Conservation (phyloP, 2,329 filamentous ascomycete species). For the Calonectria pteridis region DNA sequence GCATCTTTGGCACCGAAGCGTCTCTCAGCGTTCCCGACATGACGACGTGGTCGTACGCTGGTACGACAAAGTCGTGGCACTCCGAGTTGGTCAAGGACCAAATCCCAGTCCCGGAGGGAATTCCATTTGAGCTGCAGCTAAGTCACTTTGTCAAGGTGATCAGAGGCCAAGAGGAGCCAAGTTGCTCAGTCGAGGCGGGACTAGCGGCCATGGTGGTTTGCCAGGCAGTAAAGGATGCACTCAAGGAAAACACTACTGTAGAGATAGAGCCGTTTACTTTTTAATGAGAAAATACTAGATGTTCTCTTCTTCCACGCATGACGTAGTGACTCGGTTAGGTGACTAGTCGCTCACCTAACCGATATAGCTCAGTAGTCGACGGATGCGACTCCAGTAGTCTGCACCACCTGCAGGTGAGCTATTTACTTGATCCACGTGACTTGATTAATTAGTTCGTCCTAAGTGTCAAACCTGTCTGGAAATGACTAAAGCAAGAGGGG, state of each 20-base stretch:
- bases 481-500: background rate
- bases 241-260: slow-evolving; percentile 49
- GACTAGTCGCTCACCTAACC: background rate
- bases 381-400: background rate
- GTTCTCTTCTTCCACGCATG: background rate
- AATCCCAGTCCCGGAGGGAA: slow-evolving; percentile 30
- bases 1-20: slow-evolving; percentile 66
- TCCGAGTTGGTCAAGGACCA: slow-evolving; percentile 49
- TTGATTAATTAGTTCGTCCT: background rate
- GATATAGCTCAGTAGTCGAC: background rate
- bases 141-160: slow-evolving; percentile 64
- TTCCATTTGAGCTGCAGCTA: slow-evolving; percentile 66
- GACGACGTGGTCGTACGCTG: slow-evolving; percentile 60
- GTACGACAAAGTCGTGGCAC: slow-evolving; percentile 56
- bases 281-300: background rate
- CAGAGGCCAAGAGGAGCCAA: slow-evolving; percentile 54
- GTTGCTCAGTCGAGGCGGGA: slow-evolving; percentile 62
- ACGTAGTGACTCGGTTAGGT: background rate
- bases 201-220: slow-evolving; percentile 65
- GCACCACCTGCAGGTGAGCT: background rate
- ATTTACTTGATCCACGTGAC: background rate
- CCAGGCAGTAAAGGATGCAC: slow-evolving; percentile 61
- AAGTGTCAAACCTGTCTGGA: background rate
- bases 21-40: slow-evolving; percentile 68
- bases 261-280: slow-evolving; percentile 34